phyloP scores from a whole-genome alignment of 2,329 filamentous ascomycete species.

The Hirsutella thompsonii region DNA sequence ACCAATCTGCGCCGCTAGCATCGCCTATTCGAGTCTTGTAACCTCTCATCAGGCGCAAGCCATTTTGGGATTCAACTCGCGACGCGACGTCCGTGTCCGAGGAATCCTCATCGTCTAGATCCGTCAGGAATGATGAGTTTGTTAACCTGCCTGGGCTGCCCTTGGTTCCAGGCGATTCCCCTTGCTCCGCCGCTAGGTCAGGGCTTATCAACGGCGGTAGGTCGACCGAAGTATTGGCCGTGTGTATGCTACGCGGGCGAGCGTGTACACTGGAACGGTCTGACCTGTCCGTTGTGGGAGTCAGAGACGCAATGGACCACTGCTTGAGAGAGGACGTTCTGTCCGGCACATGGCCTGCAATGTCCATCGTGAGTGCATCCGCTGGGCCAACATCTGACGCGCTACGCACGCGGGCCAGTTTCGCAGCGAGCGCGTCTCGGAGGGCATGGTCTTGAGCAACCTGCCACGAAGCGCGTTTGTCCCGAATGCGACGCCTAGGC shows the following conservation, averaged over 20 bases:
- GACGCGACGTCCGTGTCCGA: neutral
- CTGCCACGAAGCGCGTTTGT: too few species aligned
- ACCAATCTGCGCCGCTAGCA: neutral
- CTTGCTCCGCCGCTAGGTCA: neutral
- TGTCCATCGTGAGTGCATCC: neutral
- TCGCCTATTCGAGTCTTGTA: neutral
- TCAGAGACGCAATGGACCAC: constrained; percentile 29
- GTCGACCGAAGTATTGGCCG: constrained; percentile 31
- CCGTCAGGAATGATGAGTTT: constrained; percentile 1
- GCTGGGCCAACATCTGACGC: neutral
- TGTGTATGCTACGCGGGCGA: constrained; percentile 29
- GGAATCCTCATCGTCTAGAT: neutral
- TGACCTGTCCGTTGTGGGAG: constrained; percentile 21
- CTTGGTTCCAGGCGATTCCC: neutral
- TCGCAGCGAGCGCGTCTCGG: neutral
- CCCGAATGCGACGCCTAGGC: too few species aligned
- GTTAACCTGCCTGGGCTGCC: constrained; percentile 1
- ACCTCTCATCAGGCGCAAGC: neutral
- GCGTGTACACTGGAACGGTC: constrained; percentile 26
- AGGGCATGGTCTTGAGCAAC: neutral
- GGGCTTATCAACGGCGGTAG: constrained; percentile 5
- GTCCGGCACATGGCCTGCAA: constrained; percentile 2
- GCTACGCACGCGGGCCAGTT: neutral
- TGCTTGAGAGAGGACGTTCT: constrained; percentile 14
- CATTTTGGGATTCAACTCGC: neutral